A percentile compares a stretch with the other conserved stretches of the same genome.
Evolutionary conservation across 768 basidiomycete species (phyloP).

Genomic region (Phanerodontia chrysosporium): DNA sequence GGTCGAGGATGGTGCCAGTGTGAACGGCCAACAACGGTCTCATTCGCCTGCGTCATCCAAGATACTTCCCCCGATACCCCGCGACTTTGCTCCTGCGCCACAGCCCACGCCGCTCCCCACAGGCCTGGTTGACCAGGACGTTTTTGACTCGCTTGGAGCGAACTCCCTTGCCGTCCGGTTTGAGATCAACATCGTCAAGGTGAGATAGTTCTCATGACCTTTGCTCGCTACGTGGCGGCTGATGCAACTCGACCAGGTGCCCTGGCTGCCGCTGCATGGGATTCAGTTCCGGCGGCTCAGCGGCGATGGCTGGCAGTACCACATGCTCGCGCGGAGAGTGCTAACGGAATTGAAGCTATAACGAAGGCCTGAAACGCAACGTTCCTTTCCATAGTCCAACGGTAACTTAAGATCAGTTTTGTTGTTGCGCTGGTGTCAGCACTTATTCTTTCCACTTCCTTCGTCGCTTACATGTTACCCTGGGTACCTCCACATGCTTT

Average conservation of each 20-base stretch:
- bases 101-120: conserved; percentile 50
- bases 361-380: conserved; percentile 13
- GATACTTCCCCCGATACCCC: conserved; percentile 76
- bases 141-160: conserved; percentile 70
- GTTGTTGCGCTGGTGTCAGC: conserved; percentile 6
- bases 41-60: conserved; percentile 57
- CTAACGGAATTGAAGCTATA: conserved; percentile 84
- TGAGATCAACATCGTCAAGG: conserved; percentile 97
- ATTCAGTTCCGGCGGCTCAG: conserved; percentile 90
- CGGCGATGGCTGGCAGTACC: conserved; percentile 96
- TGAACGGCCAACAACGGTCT: conserved; percentile 32
- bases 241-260: conserved; percentile 53
- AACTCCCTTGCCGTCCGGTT: conserved; percentile 88
- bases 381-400: background rate
- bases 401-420: conserved; percentile 6
- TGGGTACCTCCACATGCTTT: conserved; percentile 3
- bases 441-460: conserved; percentile 5
- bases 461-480: conserved; percentile 1
- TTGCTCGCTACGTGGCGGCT: background rate
- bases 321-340: conserved; percentile 87
- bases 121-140: conserved; percentile 60
- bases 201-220: conserved; percentile 35
- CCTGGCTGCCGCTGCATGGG: conserved; percentile 89
- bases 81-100: conserved; percentile 48
- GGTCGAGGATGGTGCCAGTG: conserved; percentile 15